phyloP scores from a whole-genome alignment of 2,329 filamentous ascomycete species.

The Lachnellula cervina region DNA sequence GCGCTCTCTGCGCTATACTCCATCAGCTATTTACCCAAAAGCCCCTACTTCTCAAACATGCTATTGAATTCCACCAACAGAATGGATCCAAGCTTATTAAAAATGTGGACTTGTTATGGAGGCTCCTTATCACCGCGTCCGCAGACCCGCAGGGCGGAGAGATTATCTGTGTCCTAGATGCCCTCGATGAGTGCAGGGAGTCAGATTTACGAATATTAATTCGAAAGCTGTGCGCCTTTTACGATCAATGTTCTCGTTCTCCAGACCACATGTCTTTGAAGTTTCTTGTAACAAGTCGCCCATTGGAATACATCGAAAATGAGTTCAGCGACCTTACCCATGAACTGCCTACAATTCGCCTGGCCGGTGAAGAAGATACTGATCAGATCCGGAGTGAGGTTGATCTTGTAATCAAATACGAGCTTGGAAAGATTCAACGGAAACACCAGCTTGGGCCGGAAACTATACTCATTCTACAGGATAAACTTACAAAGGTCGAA shows the following conservation, averaged over 20 bases:
- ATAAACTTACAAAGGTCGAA: not conserved
- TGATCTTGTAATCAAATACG: slow-evolving; percentile 30
- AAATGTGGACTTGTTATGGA: slow-evolving; percentile 30
- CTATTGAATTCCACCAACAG: slow-evolving; percentile 22
- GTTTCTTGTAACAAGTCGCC: slow-evolving; percentile 35
- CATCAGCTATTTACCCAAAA: slow-evolving; percentile 36
- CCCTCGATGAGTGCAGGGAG: slow-evolving; percentile 36
- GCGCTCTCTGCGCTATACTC: slow-evolving; percentile 38
- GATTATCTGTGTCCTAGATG: slow-evolving; percentile 37
- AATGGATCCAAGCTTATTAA: slow-evolving; percentile 28
- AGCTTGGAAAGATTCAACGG: slow-evolving; percentile 2
- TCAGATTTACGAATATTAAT: slow-evolving; percentile 25
- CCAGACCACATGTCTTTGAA: slow-evolving; percentile 21
- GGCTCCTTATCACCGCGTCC: slow-evolving; percentile 28
- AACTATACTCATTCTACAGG: not conserved
- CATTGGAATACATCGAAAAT: slow-evolving; percentile 29
- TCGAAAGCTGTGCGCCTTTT: slow-evolving; percentile 1
- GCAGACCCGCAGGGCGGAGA: slow-evolving; percentile 27
- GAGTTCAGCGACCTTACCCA: slow-evolving; percentile 22
- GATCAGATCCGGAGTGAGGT: slow-evolving; percentile 34
- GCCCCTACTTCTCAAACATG: slow-evolving; percentile 32
- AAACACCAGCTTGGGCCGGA: not conserved
- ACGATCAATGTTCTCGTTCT: not conserved
- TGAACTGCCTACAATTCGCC: slow-evolving; percentile 29
- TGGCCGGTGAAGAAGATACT: slow-evolving; percentile 35